Percentiles rank a stretch among this genome's conserved stretches.
Conservation (phyloP, 208 protist species). For the Crithidia bombi region DNA sequence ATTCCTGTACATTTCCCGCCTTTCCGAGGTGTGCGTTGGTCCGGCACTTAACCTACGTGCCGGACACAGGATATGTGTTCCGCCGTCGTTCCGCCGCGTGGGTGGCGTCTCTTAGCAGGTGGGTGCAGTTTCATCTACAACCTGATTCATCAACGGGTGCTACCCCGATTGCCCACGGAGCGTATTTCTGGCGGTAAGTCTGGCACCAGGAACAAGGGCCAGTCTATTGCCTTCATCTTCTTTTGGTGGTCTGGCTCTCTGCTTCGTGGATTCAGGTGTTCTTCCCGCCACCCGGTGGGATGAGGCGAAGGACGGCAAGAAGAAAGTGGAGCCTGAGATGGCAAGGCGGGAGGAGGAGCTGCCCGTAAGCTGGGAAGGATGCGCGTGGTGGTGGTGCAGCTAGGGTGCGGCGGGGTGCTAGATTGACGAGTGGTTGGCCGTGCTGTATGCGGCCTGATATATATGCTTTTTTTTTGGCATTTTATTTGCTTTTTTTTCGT, state of each 20-base stretch:
- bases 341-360: background rate
- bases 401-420: no score
- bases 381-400: no score
- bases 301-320: conserved; percentile 36
- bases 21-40: conserved; percentile 78
- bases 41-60: conserved; percentile 86
- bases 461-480: no score
- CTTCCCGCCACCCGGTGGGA: conserved; percentile 81
- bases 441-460: no score
- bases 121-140: conserved; percentile 87
- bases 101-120: conserved; percentile 68
- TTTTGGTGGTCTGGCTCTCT: conserved; percentile 76
- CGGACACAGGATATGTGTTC: conserved; percentile 87
- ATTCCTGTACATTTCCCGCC: conserved; percentile 77
- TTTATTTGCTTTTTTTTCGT: no score
- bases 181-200: conserved; percentile 79
- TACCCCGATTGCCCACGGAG: conserved; percentile 85
- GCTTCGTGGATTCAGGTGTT: conserved; percentile 76
- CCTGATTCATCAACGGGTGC: conserved; percentile 87
- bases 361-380: no score
- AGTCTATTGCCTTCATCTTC: conserved; percentile 89
- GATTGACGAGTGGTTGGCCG: no score
- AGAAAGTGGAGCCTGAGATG: conserved; percentile 3
- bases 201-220: conserved; percentile 87
- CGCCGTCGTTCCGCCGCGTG: conserved; percentile 73